Percentiles rank a stretch among this genome's conserved stretches.
These are phyloP conservation scores for Lactarius deliciosus DNA, from an alignment of 768 basidiomycete genomes.

Conservation along the genomic window DNA sequence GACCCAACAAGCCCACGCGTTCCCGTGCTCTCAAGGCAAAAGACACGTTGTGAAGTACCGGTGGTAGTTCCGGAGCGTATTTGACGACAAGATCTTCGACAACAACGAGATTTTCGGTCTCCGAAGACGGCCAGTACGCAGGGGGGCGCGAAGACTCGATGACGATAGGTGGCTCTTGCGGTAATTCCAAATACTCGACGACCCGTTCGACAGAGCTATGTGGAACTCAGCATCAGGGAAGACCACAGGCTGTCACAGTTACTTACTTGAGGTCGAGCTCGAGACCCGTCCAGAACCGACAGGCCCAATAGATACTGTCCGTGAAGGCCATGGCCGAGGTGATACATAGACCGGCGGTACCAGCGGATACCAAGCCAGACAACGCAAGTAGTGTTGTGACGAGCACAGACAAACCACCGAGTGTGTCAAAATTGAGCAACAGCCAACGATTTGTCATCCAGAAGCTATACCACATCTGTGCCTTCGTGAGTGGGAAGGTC, in stretches of 20 bases:
- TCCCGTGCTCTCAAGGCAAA: constrained; percentile 72
- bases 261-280: constrained; percentile 76
- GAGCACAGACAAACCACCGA: constrained; percentile 73
- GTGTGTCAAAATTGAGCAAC: constrained; percentile 74
- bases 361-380: constrained; percentile 55
- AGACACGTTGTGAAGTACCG: constrained; percentile 73
- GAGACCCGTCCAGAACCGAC: constrained; percentile 52
- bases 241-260: neutral
- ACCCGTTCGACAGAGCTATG: constrained; percentile 84
- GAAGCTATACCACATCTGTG: constrained; percentile 78
- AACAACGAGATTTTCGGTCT: constrained; percentile 55
- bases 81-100: constrained; percentile 78
- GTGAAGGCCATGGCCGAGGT: constrained; percentile 70
- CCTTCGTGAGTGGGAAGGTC: neutral
- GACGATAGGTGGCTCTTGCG: constrained; percentile 78
- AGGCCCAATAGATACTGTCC: constrained; percentile 49
- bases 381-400: constrained; percentile 77
- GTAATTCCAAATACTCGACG: constrained; percentile 86
- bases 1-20: constrained; percentile 75
- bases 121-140: constrained; percentile 89
- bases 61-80: constrained; percentile 82
- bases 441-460: constrained; percentile 94
- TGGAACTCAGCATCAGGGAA: constrained; percentile 17
- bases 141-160: constrained; percentile 77
- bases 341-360: constrained; percentile 71